A percentile compares a stretch with the other conserved stretches of the same genome.
phyloP scores from a whole-genome alignment of 805 yeast species.

The Clavispora fructus region DNA sequence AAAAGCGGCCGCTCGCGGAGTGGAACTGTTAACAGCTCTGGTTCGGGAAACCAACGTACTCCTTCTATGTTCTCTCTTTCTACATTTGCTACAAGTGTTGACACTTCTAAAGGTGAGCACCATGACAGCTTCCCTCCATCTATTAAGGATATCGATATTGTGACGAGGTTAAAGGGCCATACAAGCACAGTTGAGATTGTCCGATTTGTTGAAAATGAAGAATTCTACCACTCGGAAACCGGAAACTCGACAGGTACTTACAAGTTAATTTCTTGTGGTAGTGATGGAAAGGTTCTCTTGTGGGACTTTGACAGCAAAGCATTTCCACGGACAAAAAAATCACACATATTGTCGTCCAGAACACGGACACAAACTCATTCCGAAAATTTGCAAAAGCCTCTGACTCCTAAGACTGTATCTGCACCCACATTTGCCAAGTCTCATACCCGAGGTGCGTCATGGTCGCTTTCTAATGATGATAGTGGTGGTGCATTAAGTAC shows the following conservation, averaged over 20 bases:
- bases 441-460: background rate
- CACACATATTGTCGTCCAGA: constrained; percentile 7
- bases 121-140: constrained; percentile 25
- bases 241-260: constrained; percentile 14
- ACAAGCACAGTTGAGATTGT: constrained; percentile 30
- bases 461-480: constrained; percentile 6
- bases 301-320: constrained; percentile 44
- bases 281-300: constrained; percentile 34
- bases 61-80: constrained; percentile 16
- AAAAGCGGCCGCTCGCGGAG: constrained; percentile 30
- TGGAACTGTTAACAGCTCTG: constrained; percentile 31
- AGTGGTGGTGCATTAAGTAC: constrained; percentile 1
- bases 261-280: constrained; percentile 33
- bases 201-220: constrained; percentile 21
- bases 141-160: constrained; percentile 32
- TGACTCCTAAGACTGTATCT: background rate
- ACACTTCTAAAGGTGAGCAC: constrained; percentile 13
- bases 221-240: background rate
- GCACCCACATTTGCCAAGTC: background rate
- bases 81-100: constrained; percentile 21
- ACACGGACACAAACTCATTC: background rate
- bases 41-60: constrained; percentile 12
- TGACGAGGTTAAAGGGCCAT: constrained; percentile 36
- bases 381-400: background rate
- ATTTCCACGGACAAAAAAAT: constrained; percentile 29